Base-by-base conservation (phyloP, 2,329 filamentous ascomycete species). In the Trichoderma lentiforme region DNA sequence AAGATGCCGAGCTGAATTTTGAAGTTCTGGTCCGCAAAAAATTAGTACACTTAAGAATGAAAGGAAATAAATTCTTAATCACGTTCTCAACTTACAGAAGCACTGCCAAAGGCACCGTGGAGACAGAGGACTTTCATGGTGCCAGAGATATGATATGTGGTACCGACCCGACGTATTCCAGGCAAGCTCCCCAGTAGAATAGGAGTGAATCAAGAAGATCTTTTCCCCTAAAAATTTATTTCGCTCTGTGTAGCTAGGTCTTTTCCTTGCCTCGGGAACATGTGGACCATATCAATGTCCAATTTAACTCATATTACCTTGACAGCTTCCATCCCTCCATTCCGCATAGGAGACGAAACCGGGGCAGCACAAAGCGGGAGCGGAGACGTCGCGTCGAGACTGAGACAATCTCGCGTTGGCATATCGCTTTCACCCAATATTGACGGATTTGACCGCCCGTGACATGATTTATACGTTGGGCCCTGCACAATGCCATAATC, bases 51-150 rank as follows among this genome's bases (percentile, higher is more conserved):
- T 7, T 43, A 66, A 73, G 51, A 28, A n/a, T 4, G 24, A 43
- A 43, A 21, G 58, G 60, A 43, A 43, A 51, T 43, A 24, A 62
- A 62, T 34, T 62, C 39, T n/a, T 43, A 8, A 43, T n/a, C 18
- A 18, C 28, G 9, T 39, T 15, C 8, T 51, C 11, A 26, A 18
- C 47, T 12, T 21, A 53, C 47, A 51, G 85, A 83, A 65, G 86
- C 84, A 80, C 86, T 89, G 69, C 87, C 87, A 77, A 86, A 89
- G 26, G 87, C 86, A 73, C 87, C 87, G 39, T 87, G 87, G 9
- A 89, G 82, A 77, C 87, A 89, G 36, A 89, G 79, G 67, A 89
- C 86, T 76, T 82, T 86, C 87, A 89, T 89, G 3, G 8, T 73
- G 51, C 24, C 3, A 4, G 36, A 36, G 4, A 43, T 43, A 34